Conservation (phyloP, 2,329 filamentous ascomycete genomes). For the Piedraia hortae region DNA sequence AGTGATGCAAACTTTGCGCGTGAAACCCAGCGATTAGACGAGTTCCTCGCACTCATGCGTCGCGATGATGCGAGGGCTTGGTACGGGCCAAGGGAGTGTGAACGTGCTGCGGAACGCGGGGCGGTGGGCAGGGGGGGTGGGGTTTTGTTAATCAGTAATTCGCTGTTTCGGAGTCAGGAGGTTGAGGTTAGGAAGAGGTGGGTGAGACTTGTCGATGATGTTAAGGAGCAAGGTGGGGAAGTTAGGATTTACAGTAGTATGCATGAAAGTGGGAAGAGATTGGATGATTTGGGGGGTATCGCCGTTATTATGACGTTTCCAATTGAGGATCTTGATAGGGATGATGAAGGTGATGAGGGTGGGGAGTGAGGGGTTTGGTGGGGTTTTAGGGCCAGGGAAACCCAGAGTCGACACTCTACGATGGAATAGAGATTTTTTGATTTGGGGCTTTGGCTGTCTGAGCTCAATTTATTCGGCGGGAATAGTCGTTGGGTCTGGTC, state of each 20-base stretch:
- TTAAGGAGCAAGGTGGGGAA: constrained; percentile 61
- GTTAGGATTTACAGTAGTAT: constrained; percentile 72
- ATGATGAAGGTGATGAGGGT: too few species aligned
- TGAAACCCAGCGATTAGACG: constrained; percentile 63
- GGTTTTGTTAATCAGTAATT: constrained; percentile 62
- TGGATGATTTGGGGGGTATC: constrained; percentile 64
- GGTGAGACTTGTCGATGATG: constrained; percentile 63
- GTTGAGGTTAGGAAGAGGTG: constrained; percentile 51
- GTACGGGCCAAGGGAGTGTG: constrained; percentile 65
- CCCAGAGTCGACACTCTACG: too few species aligned
- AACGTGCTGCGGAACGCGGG: constrained; percentile 57
- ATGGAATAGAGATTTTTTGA: too few species aligned
- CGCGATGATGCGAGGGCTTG: constrained; percentile 70
- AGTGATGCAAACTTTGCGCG: constrained; percentile 68
- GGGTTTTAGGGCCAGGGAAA: too few species aligned
- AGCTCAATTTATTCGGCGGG: too few species aligned
- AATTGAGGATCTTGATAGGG: constrained; percentile 62
- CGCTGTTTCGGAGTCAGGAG: constrained; percentile 60
- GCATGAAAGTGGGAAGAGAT: constrained; percentile 69
- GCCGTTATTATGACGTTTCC: constrained; percentile 81
- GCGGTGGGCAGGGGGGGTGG: constrained; percentile 72
- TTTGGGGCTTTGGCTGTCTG: too few species aligned
- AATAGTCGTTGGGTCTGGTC: too few species aligned
- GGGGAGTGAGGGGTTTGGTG: too few species aligned
- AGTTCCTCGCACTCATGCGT: constrained; percentile 50